Evolutionary conservation across 768 basidiomycete genomes (phyloP).

Genomic region (Crucibulum laeve): DNA sequence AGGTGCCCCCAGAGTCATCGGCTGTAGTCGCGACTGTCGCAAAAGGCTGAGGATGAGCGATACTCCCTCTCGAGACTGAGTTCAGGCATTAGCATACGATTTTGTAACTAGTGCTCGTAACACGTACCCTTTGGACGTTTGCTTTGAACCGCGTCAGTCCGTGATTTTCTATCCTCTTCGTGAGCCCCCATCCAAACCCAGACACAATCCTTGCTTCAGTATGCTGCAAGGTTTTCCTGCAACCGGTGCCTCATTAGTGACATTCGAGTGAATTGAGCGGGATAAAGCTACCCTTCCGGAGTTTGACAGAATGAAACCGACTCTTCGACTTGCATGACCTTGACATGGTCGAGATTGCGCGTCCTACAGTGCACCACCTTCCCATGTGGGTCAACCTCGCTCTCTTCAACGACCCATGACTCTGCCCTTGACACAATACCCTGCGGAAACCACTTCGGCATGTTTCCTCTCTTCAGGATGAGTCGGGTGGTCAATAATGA

Average conservation of each 20-base stretch:
- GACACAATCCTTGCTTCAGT: conserved; percentile 89
- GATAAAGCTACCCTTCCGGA: conserved; percentile 60
- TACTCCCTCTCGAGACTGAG: conserved; percentile 83
- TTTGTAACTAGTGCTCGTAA: not conserved
- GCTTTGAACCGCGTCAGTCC: conserved; percentile 83
- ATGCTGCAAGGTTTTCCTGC: conserved; percentile 75
- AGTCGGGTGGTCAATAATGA: conserved; percentile 83
- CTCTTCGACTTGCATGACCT: conserved; percentile 91
- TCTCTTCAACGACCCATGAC: conserved; percentile 94
- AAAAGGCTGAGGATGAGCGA: conserved; percentile 75
- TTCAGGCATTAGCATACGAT: conserved; percentile 7
- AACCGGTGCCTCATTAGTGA: conserved; percentile 1
- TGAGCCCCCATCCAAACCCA: conserved; percentile 86
- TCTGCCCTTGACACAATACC: conserved; percentile 82
- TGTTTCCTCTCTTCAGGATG: conserved; percentile 86
- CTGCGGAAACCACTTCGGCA: conserved; percentile 88
- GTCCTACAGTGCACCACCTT: conserved; percentile 76
- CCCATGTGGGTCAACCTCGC: conserved; percentile 83
- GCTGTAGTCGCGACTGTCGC: conserved; percentile 70
- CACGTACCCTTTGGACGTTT: conserved; percentile 75
- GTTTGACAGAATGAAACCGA: conserved; percentile 67
- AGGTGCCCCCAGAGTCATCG: conserved; percentile 42
- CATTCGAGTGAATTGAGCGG: not conserved
- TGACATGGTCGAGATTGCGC: conserved; percentile 90
- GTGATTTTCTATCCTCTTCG: conserved; percentile 82